phyloP scores from a whole-genome alignment of 1,284 basidiomycete species.

The Cutaneotrichosporon mucoides region DNA sequence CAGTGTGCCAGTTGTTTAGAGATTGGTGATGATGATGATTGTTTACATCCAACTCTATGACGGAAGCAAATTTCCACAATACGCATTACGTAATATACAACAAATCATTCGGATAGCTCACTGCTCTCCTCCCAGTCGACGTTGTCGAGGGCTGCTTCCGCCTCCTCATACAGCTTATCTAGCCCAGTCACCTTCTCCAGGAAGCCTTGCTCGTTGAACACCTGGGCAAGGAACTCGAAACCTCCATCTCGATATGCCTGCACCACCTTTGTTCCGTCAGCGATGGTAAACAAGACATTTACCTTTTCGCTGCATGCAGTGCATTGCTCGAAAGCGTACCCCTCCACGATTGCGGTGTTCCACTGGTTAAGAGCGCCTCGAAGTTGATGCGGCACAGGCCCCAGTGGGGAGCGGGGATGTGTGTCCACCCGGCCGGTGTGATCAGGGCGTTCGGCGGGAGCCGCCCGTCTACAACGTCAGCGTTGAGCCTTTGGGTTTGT shows the following conservation, averaged over 20 bases:
- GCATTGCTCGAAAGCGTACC: constrained; percentile 79
- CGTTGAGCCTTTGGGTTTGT: too few relatives aligned
- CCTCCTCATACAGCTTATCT: constrained; percentile 74
- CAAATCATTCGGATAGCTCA: too few relatives aligned
- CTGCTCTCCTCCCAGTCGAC: constrained; percentile 21
- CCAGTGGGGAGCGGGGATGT: constrained; percentile 59
- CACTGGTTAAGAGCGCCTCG: constrained; percentile 86
- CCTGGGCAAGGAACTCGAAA: constrained; percentile 71
- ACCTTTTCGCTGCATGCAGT: constrained; percentile 84
- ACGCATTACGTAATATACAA: too few relatives aligned
- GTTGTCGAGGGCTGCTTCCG: constrained; percentile 37
- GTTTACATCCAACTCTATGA: constrained; percentile 3
- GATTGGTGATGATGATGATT: not conserved
- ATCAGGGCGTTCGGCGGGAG: constrained; percentile 54
- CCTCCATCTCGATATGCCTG: constrained; percentile 69
- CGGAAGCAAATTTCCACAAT: not conserved
- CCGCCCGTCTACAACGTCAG: constrained; percentile 55
- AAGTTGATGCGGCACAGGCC: constrained; percentile 87
- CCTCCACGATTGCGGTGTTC: constrained; percentile 74
- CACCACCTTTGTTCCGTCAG: constrained; percentile 58
- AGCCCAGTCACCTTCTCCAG: constrained; percentile 80
- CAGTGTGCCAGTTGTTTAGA: too few relatives aligned
- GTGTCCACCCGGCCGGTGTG: not conserved
- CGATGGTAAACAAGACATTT: constrained; percentile 27
- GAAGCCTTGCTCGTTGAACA: constrained; percentile 79